Conservation (phyloP, 1,284 basidiomycete species). For the Waitea zeae region DNA sequence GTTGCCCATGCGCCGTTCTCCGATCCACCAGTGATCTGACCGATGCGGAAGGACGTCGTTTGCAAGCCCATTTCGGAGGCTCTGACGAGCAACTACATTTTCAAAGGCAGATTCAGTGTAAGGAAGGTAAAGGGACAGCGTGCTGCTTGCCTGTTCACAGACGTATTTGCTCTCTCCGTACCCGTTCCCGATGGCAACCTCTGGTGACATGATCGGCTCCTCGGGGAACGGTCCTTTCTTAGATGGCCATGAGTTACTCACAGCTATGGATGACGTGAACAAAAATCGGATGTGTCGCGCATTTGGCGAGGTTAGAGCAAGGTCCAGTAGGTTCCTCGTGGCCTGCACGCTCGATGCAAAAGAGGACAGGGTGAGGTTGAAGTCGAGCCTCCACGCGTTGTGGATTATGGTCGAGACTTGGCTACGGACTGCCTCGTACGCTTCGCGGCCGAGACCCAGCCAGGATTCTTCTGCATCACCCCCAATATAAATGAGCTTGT, state of each 20-base stretch:
- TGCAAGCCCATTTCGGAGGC: constrained; percentile 9
- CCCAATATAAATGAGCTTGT: constrained; percentile 1
- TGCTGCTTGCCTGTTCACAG: constrained; percentile 9
- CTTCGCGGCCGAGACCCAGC: background rate
- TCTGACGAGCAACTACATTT: constrained; percentile 12
- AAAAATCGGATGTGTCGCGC: constrained; percentile 9
- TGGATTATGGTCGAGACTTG: constrained; percentile 14
- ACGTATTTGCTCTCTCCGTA: constrained; percentile 18
- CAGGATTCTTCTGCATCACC: background rate
- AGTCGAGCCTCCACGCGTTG: constrained; percentile 24
- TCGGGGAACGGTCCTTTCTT: constrained; percentile 13
- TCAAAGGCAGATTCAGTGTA: background rate
- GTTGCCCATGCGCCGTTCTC: constrained; percentile 14
- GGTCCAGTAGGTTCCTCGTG: constrained; percentile 18
- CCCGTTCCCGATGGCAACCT: constrained; percentile 12
- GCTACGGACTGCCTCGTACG: background rate
- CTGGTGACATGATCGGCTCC: constrained; percentile 10
- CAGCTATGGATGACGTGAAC: constrained; percentile 15
- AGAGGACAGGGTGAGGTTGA: constrained; percentile 19
- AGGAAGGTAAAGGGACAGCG: background rate
- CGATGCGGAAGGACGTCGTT: constrained; percentile 13
- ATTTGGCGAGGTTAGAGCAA: constrained; percentile 11
- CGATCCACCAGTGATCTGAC: constrained; percentile 14
- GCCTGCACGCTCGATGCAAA: constrained; percentile 19
- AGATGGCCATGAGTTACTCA: constrained; percentile 6